phyloP scores from a whole-genome alignment of 2,329 filamentous ascomycete species.

The Cercospora nicotianae region DNA sequence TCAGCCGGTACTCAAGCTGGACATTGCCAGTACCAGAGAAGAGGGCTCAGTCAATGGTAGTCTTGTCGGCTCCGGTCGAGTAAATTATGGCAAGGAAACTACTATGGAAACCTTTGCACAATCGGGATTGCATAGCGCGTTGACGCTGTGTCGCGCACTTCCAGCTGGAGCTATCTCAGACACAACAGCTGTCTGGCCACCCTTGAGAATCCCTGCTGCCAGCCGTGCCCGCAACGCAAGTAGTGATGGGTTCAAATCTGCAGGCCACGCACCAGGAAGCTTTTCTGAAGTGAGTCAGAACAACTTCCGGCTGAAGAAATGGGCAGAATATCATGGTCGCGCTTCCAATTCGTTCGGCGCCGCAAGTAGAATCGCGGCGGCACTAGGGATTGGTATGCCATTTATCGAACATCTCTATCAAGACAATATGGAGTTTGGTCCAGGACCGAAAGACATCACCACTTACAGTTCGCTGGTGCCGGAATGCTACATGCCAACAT shows the following conservation, averaged over 20 bases:
- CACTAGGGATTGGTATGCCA: constrained; percentile 36
- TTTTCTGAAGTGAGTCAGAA: constrained; percentile 64
- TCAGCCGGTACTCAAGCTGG: constrained; percentile 60
- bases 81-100: constrained; percentile 51
- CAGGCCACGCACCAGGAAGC: constrained; percentile 51
- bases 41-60: constrained; percentile 26
- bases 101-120: constrained; percentile 48
- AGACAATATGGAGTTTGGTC: constrained; percentile 34
- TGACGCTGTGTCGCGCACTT: constrained; percentile 62
- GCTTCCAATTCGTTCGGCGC: constrained; percentile 30
- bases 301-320: constrained; percentile 72
- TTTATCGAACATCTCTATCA: constrained; percentile 29
- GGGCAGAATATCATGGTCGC: constrained; percentile 63
- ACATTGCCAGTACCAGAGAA: constrained; percentile 33
- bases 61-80: constrained; percentile 12
- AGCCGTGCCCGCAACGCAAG: constrained; percentile 57
- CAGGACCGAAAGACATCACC: constrained; percentile 54
- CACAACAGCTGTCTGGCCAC: constrained; percentile 65
- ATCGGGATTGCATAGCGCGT: constrained; percentile 61
- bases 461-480: constrained; percentile 74
- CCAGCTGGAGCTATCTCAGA: constrained; percentile 45
- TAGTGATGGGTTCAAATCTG: constrained; percentile 46
- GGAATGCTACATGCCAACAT: constrained; percentile 75
- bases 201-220: constrained; percentile 64
- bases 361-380: constrained; percentile 25